A percentile compares a stretch with the other conserved stretches of the same genome.
phyloP scores from a whole-genome alignment of 1,139 yeast genomes.

The Pichia terricola region DNA sequence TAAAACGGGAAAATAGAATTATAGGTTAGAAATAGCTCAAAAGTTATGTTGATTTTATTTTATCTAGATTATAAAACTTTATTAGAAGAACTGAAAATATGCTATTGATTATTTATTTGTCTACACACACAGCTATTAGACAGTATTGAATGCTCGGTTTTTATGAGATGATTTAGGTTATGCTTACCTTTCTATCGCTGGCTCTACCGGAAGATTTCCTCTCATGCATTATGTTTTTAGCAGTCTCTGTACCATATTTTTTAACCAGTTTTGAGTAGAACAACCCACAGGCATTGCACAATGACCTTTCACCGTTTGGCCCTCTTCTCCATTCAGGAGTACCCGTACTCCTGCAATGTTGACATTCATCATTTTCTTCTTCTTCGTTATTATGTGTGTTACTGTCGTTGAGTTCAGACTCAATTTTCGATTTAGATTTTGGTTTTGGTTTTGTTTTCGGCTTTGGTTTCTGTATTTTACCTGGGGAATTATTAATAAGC shows the following conservation, averaged over 20 bases:
- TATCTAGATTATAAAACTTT: no score
- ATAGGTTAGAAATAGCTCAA: no score
- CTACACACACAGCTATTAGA: no score
- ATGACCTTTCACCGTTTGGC: conserved; percentile 73
- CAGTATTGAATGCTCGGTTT: no score
- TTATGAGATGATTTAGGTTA: no score
- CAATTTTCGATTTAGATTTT: background rate
- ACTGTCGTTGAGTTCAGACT: background rate
- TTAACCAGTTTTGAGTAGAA: conserved; percentile 68
- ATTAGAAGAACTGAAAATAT: no score
- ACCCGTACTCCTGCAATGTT: conserved; percentile 67
- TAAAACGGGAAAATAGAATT: no score
- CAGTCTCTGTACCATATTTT: conserved; percentile 55
- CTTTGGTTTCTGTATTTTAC: background rate
- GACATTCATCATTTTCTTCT: conserved; percentile 28
- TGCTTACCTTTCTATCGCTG: conserved; percentile 22
- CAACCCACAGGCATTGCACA: conserved; percentile 86
- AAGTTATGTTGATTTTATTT: no score
- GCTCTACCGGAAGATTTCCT: conserved; percentile 20
- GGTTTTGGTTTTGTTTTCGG: background rate
- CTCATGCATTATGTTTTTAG: conserved; percentile 31
- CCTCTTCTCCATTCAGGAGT: conserved; percentile 94
- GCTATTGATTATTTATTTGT: no score
- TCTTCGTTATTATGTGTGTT: background rate
- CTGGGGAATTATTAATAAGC: no score